Conservation (phyloP, 129 eudicot species). For the Tagetes patula region DNA sequence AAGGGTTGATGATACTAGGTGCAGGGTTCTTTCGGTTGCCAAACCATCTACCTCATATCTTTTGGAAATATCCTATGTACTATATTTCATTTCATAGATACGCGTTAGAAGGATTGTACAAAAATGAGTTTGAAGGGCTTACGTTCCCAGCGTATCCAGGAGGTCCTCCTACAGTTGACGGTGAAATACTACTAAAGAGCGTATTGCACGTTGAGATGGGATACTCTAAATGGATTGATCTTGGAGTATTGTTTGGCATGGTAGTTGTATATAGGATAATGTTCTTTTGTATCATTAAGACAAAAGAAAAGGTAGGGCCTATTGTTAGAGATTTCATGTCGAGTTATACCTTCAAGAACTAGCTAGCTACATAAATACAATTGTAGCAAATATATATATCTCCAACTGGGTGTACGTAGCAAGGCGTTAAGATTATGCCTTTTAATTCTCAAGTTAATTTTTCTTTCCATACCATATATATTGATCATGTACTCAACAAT, state of each 20-base stretch:
- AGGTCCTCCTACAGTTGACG: conserved; percentile 33
- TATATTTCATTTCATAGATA: conserved; percentile 48
- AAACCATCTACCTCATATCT: conserved; percentile 34
- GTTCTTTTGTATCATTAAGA: conserved; percentile 44
- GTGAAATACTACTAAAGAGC: conserved; percentile 39
- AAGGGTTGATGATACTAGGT: conserved; percentile 58
- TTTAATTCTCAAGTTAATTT: background rate
- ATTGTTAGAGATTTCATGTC: conserved; percentile 21
- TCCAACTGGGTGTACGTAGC: background rate
- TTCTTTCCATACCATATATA: background rate
- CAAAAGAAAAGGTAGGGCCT: conserved; percentile 37
- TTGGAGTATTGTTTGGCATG: conserved; percentile 58
- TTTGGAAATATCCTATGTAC: conserved; percentile 59
- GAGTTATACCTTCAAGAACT: conserved; percentile 4
- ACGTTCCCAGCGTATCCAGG: background rate
- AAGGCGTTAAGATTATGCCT: background rate
- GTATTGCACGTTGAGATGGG: conserved; percentile 47
- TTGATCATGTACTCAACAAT: background rate
- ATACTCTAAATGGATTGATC: conserved; percentile 64
- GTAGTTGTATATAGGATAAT: conserved; percentile 40
- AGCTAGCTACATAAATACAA: background rate
- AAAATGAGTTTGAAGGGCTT: conserved; percentile 43
- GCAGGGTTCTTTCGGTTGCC: conserved; percentile 57
- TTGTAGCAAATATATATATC: background rate
- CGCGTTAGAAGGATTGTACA: conserved; percentile 54